Evolutionary conservation across 768 basidiomycete species (phyloP).

Genomic region (Tricholoma furcatifolium): DNA sequence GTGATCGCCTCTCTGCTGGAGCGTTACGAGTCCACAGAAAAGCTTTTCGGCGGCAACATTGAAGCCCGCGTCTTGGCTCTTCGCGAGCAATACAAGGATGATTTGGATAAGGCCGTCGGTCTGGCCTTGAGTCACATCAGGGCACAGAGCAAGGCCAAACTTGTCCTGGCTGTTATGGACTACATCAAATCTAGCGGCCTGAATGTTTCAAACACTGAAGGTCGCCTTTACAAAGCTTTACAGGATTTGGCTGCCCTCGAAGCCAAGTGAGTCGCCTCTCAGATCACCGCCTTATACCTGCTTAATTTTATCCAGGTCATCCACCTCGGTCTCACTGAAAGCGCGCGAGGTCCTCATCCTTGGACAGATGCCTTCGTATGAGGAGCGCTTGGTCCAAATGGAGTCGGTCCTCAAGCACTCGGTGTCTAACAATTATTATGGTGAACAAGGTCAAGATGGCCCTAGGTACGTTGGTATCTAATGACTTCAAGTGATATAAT

Average conservation of each 20-base stretch:
- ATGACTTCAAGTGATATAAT: constrained; percentile 9
- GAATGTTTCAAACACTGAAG: constrained; percentile 74
- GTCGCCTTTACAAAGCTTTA: constrained; percentile 71
- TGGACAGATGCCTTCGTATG: constrained; percentile 95
- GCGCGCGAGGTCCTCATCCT: constrained; percentile 97
- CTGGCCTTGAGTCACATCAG: constrained; percentile 95
- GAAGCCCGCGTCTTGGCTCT: constrained; percentile 89
- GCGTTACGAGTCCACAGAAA: constrained; percentile 84
- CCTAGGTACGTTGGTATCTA: constrained; percentile 45
- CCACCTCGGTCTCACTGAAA: constrained; percentile 88
- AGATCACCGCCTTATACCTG: neutral
- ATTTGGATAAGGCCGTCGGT: constrained; percentile 83
- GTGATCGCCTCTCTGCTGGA: constrained; percentile 75
- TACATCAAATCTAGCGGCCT: constrained; percentile 81
- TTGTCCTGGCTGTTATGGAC: constrained; percentile 84
- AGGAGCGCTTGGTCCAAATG: constrained; percentile 93
- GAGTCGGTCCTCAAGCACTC: constrained; percentile 89
- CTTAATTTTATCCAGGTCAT: constrained; percentile 54
- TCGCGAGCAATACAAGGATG: constrained; percentile 89
- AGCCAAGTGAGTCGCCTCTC: constrained; percentile 62
- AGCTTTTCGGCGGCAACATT: constrained; percentile 90
- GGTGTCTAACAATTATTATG: constrained; percentile 85
- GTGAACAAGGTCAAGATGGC: constrained; percentile 63
- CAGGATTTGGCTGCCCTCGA: constrained; percentile 84
- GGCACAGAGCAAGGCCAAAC: constrained; percentile 87